Percentiles rank a stretch among this genome's conserved stretches.
phyloP scores from a whole-genome alignment of 2,329 filamentous ascomycete genomes.

The Xylaria digitata region DNA sequence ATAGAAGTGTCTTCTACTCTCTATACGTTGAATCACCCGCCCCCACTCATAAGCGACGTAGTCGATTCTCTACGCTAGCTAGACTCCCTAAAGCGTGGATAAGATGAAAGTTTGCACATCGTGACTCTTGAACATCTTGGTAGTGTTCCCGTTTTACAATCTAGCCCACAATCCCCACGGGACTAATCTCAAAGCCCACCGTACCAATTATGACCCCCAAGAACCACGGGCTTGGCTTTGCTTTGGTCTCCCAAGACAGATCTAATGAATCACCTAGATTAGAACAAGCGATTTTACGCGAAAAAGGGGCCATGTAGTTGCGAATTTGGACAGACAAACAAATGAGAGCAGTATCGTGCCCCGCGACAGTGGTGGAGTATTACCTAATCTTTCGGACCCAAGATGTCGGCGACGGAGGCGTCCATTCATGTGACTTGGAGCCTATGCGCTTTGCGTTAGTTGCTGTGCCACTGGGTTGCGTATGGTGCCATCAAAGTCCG shows the following conservation, averaged over 20 bases:
- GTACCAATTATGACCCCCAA: background rate
- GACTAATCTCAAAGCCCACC: slow-evolving; percentile 15
- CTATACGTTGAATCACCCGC: background rate
- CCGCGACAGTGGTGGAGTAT: too few species aligned
- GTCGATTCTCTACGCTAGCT: background rate
- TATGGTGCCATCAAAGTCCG: slow-evolving; percentile 19
- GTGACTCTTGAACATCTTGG: slow-evolving; percentile 9
- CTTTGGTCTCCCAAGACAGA: slow-evolving; percentile 2
- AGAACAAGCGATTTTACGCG: slow-evolving; percentile 12
- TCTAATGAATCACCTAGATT: slow-evolving; percentile 4
- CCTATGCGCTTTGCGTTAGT: slow-evolving; percentile 24
- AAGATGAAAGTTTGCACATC: slow-evolving; percentile 8
- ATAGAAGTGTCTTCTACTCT: background rate
- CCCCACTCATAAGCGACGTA: background rate
- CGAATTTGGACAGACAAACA: slow-evolving; percentile 5
- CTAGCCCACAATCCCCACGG: slow-evolving; percentile 7
- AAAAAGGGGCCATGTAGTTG: background rate
- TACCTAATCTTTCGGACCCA: background rate
- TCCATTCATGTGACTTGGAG: slow-evolving; percentile 32
- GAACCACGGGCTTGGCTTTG: slow-evolving; percentile 22
- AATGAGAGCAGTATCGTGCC: background rate
- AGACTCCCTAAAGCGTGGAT: slow-evolving; percentile 1
- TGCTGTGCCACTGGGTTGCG: slow-evolving; percentile 26
- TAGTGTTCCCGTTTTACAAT: slow-evolving; percentile 13
- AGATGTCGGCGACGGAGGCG: slow-evolving; percentile 1